Percentiles rank a stretch among this genome's conserved stretches.
These are phyloP conservation scores for Aschersonia sp. DNA, from an alignment of 2,329 filamentous ascomycete species.

Conservation along the genomic window DNA sequence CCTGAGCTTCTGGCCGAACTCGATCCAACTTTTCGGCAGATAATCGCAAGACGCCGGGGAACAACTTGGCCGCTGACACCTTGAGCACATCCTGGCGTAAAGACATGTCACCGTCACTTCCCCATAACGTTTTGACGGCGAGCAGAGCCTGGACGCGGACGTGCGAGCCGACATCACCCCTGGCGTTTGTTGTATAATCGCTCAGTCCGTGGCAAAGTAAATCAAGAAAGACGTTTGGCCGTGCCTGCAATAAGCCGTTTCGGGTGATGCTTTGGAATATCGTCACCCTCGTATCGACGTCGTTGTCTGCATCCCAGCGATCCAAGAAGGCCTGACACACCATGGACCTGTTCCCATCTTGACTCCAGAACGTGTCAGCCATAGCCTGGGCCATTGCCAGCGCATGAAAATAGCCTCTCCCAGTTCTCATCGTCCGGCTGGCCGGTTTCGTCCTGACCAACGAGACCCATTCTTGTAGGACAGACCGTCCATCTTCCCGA, in stretches of 20 bases:
- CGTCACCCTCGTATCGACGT: conserved; percentile 37
- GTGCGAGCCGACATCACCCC: conserved; percentile 81
- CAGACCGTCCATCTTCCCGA: conserved; percentile 17
- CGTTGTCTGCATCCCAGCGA: conserved; percentile 35
- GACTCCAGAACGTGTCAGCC: conserved; percentile 2
- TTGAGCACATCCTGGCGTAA: conserved; percentile 11
- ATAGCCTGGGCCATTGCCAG: conserved; percentile 35
- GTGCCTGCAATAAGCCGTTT: conserved; percentile 27
- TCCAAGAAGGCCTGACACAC: conserved; percentile 30
- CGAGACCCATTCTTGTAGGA: conserved; percentile 32
- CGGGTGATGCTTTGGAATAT: conserved; percentile 40
- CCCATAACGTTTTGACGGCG: conserved; percentile 54
- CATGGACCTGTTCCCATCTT: conserved; percentile 10
- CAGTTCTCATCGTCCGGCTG: conserved; percentile 21
- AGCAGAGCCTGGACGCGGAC: conserved; percentile 69
- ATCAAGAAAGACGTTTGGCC: conserved; percentile 24
- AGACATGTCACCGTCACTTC: conserved; percentile 13
- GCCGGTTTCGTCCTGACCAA: conserved; percentile 20
- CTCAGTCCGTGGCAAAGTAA: conserved; percentile 50
- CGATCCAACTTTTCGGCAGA: conserved; percentile 84
- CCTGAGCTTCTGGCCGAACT: conserved; percentile 55
- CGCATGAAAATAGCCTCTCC: conserved; percentile 37
- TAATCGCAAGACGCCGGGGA: conserved; percentile 46
- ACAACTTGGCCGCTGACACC: conserved; percentile 22
- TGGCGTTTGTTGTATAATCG: conserved; percentile 81